Evolutionary conservation across 805 yeast genomes (phyloP).

Genomic region (Starmerella bombicola): DNA sequence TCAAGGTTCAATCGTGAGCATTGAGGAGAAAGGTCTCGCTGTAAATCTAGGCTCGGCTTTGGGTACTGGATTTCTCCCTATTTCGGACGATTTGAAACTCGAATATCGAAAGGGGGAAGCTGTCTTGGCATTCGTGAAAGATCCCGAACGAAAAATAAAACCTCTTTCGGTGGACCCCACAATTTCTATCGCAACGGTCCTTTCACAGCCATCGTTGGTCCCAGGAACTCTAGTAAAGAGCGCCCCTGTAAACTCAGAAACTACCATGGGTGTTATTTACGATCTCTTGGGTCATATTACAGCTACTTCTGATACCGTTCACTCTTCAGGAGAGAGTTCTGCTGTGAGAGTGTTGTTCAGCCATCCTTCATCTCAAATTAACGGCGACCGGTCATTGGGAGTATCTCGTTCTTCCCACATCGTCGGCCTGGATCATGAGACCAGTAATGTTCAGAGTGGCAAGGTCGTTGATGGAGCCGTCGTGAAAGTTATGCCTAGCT

Average conservation of each 20-base stretch:
- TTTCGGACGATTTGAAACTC: slow-evolving; percentile 51
- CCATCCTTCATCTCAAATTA: slow-evolving; percentile 21
- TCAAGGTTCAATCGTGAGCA: slow-evolving; percentile 64
- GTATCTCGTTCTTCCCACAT: slow-evolving; percentile 53
- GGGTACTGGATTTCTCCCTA: slow-evolving; percentile 48
- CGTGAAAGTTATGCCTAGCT: slow-evolving; percentile 35
- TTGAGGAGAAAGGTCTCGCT: slow-evolving; percentile 87
- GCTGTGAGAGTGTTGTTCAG: slow-evolving; percentile 20
- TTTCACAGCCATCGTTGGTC: slow-evolving; percentile 39
- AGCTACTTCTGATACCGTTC: slow-evolving; percentile 58
- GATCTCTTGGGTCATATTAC: slow-evolving; percentile 64
- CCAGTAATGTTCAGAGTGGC: slow-evolving; percentile 63
- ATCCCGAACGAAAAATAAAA: slow-evolving; percentile 15
- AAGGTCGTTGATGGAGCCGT: slow-evolving; percentile 48
- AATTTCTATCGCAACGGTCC: slow-evolving; percentile 49
- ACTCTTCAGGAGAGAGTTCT: slow-evolving; percentile 33
- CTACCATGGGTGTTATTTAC: slow-evolving; percentile 50
- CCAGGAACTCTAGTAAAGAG: slow-evolving; percentile 81
- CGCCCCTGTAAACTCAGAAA: slow-evolving; percentile 44
- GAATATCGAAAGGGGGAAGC: slow-evolving; percentile 50
- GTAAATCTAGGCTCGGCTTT: slow-evolving; percentile 46
- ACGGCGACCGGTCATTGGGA: slow-evolving; percentile 43
- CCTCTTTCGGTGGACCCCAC: slow-evolving; percentile 26
- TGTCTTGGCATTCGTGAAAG: slow-evolving; percentile 43
- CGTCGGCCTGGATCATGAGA: slow-evolving; percentile 27